phyloP scores from a whole-genome alignment of 2,329 filamentous ascomycete genomes.

The Aplosporella prunicola region DNA sequence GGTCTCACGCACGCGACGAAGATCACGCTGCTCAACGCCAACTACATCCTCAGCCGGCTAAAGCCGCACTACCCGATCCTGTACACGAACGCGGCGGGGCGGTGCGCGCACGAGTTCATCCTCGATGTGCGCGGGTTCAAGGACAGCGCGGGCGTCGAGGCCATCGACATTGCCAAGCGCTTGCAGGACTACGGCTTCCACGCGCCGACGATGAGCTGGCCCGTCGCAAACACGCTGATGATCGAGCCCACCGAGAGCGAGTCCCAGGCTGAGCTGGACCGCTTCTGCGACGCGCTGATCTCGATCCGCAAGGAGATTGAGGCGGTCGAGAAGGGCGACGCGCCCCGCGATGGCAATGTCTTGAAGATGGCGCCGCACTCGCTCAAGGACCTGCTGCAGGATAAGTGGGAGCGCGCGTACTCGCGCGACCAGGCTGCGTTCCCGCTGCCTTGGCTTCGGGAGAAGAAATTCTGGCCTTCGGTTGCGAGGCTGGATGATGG shows the following conservation, averaged over 20 bases:
- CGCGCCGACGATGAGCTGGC: slow-evolving; percentile 94
- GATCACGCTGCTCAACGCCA: slow-evolving; percentile 88
- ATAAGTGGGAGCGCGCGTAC: slow-evolving; percentile 78
- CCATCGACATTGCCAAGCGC: slow-evolving; percentile 91
- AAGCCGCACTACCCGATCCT: slow-evolving; percentile 79
- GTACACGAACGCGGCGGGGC: slow-evolving; percentile 82
- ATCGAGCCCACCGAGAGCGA: slow-evolving; percentile 95
- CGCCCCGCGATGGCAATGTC: slow-evolving; percentile 68
- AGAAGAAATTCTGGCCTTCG: slow-evolving; percentile 97
- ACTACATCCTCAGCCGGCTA: slow-evolving; percentile 87
- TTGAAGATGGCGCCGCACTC: slow-evolving; percentile 85
- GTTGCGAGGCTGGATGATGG: slow-evolving; percentile 82
- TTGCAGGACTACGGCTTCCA: slow-evolving; percentile 97
- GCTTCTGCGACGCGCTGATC: slow-evolving; percentile 85
- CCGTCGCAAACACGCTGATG: slow-evolving; percentile 91
- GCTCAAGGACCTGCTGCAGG: slow-evolving; percentile 65
- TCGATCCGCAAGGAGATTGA: slow-evolving; percentile 78
- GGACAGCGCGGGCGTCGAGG: slow-evolving; percentile 73
- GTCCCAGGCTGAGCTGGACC: slow-evolving; percentile 82
- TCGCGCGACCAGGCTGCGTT: slow-evolving; percentile 76
- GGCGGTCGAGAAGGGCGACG: slow-evolving; percentile 69
- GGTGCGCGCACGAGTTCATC: slow-evolving; percentile 96
- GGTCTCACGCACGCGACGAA: slow-evolving; percentile 85
- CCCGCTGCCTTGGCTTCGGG: slow-evolving; percentile 67
- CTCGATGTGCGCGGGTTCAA: slow-evolving; percentile 80